Evolutionary conservation across 352 stramenopile genomes (phyloP), one percentile per base, ranked within the genome.

Genomic region (Globisporangium irregulare): DNA sequence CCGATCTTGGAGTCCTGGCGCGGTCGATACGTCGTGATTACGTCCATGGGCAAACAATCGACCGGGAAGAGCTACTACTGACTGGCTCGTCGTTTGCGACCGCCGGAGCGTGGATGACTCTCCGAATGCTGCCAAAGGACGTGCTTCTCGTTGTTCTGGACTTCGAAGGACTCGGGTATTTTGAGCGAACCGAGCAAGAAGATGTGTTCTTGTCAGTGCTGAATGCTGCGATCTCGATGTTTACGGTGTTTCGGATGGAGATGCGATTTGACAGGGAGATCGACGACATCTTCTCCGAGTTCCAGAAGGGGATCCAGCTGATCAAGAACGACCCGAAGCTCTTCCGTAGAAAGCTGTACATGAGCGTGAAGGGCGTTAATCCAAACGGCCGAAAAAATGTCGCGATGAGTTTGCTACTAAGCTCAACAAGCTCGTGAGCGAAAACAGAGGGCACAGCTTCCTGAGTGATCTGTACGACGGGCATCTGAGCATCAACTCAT

Each of bases 211-310:
- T 93, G 15, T 87, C 85, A n/a, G 78, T 93, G 1, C 59, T 93
- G 4, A 93, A 93, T 48, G 82, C 85, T 4, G 84, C 81, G 5
- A 25, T 93, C 1, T 93, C 85, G 15, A 87, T 83, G 72, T 81
- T 92, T 15, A 93, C 85, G 1, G 75, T 93, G 14, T 92, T 93
- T 62, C 76, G 86, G n/a, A 89, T 89, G 66, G 83, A 92, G 61
- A 91, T 91, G 86, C 80, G 83, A 0, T 77, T 92, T 3, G 83
- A 94, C 66, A 91, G 90, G 59, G 82, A 92, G 32, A 82, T 91
- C 22, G 83, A 78, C 22, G 83, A 78, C 1, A 65, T 93, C 10
- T 93, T 93, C 51, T 70, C 67, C 1, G 82, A 82, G 32, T 92
- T 93, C 50, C 83, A 93, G 54, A 86, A 89, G 36, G 86, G 86